A percentile compares a stretch with the other conserved stretches of the same genome.
Evolutionary conservation across 768 basidiomycete genomes (phyloP).

Genomic region (Hygrophorus pudorinus): DNA sequence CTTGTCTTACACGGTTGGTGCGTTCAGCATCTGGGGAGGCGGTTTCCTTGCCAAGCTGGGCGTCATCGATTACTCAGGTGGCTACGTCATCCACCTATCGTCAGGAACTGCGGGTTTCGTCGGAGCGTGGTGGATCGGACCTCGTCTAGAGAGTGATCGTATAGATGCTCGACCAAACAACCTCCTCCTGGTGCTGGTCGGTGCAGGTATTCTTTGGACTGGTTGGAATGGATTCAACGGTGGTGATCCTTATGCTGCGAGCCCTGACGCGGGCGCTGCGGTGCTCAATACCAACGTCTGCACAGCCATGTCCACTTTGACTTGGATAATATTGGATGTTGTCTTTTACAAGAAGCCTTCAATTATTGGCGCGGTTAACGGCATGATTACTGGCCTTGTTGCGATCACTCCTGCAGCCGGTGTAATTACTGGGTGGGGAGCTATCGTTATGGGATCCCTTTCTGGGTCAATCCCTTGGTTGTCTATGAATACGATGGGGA

Average conservation of each 20-base stretch:
- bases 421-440: conserved; percentile 6
- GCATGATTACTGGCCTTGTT: conserved; percentile 7
- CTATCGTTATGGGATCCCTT: conserved; percentile 3
- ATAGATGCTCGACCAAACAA: conserved; percentile 2
- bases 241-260: conserved; percentile 6
- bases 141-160: conserved; percentile 2
- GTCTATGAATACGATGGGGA: conserved; percentile 3
- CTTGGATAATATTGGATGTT: conserved; percentile 2
- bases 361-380: conserved; percentile 4
- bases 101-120: conserved; percentile 7
- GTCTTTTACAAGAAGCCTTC: conserved; percentile 6
- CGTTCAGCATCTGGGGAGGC: conserved; percentile 5
- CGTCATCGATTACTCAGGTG: conserved; percentile 6
- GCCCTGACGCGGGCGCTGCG: conserved; percentile 5
- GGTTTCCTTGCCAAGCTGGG: conserved; percentile 3
- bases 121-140: conserved; percentile 7
- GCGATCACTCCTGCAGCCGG: conserved; percentile 6
- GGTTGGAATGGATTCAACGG: conserved; percentile 8
- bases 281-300: conserved; percentile 7
- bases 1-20: conserved; percentile 6
- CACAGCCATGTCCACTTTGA: conserved; percentile 5
- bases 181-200: conserved; percentile 4
- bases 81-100: conserved; percentile 7
- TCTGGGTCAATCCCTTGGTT: conserved; percentile 5
- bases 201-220: conserved; percentile 5